phyloP scores from a whole-genome alignment of 371 early-diverging fungal species.

The Circinella umbellata region DNA sequence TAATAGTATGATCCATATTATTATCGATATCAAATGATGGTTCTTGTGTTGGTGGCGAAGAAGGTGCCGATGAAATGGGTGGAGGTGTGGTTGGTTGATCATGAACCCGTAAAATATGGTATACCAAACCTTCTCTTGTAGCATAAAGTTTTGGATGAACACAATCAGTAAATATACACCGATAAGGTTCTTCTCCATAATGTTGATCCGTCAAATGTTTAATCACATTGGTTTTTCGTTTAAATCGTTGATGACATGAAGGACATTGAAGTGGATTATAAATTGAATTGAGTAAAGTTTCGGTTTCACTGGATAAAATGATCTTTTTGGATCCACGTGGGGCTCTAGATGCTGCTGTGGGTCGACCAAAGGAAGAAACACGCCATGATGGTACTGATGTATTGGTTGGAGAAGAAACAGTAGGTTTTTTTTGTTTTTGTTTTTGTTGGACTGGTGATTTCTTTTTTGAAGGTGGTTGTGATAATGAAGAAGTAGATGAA shows the following conservation, averaged over 20 bases:
- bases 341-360: slow-evolving; percentile 13
- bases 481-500: neutral
- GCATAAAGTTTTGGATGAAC: slow-evolving; percentile 49
- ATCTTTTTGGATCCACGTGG: slow-evolving; percentile 35
- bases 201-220: slow-evolving; percentile 48
- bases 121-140: slow-evolving; percentile 51
- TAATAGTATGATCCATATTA: neutral
- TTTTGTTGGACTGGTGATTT: too few relatives aligned
- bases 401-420: too few relatives aligned
- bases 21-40: too few relatives aligned
- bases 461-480: neutral
- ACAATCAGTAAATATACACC: slow-evolving; percentile 45
- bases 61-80: too few relatives aligned
- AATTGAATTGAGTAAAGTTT: slow-evolving; percentile 32
- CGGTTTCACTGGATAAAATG: slow-evolving; percentile 31
- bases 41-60: too few relatives aligned
- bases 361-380: slow-evolving; percentile 10
- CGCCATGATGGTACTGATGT: slow-evolving; percentile 15
- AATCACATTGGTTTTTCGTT: slow-evolving; percentile 52
- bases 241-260: slow-evolving; percentile 39
- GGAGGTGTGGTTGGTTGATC: slow-evolving; percentile 15
- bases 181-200: slow-evolving; percentile 49
- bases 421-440: neutral
- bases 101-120: slow-evolving; percentile 51
- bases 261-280: slow-evolving; percentile 54